Percentiles rank a stretch among this genome's conserved stretches.
Conservation (phyloP, 768 basidiomycete genomes). For the Auriculariales sp. region DNA sequence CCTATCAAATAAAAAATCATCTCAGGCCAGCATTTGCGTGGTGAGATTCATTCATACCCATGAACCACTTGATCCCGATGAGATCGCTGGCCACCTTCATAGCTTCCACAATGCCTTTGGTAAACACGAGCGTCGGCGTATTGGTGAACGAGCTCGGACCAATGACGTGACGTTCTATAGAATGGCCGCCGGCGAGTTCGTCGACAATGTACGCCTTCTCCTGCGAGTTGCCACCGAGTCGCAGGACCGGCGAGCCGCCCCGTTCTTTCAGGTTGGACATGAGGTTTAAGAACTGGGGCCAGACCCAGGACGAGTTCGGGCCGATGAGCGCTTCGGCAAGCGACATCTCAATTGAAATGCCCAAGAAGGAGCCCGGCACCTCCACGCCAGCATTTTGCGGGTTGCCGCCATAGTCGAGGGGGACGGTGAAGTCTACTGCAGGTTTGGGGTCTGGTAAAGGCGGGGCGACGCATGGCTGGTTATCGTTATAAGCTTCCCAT, state of each 20-base stretch:
- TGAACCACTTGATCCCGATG: slow-evolving; percentile 38
- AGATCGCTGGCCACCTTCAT: slow-evolving; percentile 43
- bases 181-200: slow-evolving; percentile 8
- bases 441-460: background rate
- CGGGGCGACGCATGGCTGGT: slow-evolving; percentile 6
- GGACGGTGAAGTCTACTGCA: background rate
- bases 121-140: slow-evolving; percentile 56
- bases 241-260: slow-evolving; percentile 24
- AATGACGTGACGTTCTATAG: slow-evolving; percentile 17
- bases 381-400: slow-evolving; percentile 14
- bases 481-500: background rate
- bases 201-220: slow-evolving; percentile 22
- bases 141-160: slow-evolving; percentile 23
- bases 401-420: background rate
- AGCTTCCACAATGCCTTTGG: slow-evolving; percentile 51
- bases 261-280: slow-evolving; percentile 28
- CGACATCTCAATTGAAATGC: slow-evolving; percentile 51
- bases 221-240: slow-evolving; percentile 40
- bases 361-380: slow-evolving; percentile 37
- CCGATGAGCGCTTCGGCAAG: slow-evolving; percentile 35
- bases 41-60: background rate
- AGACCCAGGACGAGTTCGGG: slow-evolving; percentile 15
- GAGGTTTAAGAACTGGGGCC: slow-evolving; percentile 32
- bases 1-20: slow-evolving; percentile 33
- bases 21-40: background rate